These are phyloP conservation scores for Colletotrichum godetiae DNA, from an alignment of 2,329 filamentous ascomycete species.

Conservation along the genomic window DNA sequence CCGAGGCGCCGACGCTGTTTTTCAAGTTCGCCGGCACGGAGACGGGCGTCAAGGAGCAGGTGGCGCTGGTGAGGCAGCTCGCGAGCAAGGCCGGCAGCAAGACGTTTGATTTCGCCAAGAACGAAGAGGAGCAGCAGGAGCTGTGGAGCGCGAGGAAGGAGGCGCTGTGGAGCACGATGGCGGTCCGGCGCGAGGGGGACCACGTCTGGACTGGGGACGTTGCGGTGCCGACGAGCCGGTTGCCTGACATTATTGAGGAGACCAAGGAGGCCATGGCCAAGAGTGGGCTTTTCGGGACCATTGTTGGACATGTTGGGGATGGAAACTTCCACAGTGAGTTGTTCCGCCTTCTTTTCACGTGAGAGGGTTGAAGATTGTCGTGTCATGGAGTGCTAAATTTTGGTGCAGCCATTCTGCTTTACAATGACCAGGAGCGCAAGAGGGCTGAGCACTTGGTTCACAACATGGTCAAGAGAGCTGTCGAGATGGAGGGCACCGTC, in stretches of 20 bases:
- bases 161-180: slow-evolving; percentile 84
- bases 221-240: slow-evolving; percentile 80
- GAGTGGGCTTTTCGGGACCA: slow-evolving; percentile 57
- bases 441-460: slow-evolving; percentile 79
- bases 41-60: slow-evolving; percentile 80
- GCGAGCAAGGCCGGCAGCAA: slow-evolving; percentile 71
- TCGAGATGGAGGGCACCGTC: slow-evolving; percentile 87
- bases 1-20: slow-evolving; percentile 80
- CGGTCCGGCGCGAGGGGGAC: slow-evolving; percentile 72
- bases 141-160: slow-evolving; percentile 88
- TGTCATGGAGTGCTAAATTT: slow-evolving; percentile 33
- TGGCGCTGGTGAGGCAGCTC: slow-evolving; percentile 73
- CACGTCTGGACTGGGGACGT: slow-evolving; percentile 89
- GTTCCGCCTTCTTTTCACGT: no score
- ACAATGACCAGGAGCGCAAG: slow-evolving; percentile 73
- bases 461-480: slow-evolving; percentile 86
- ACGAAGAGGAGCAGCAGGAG: slow-evolving; percentile 76
- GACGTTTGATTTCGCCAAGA: slow-evolving; percentile 82
- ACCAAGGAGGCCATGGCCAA: slow-evolving; percentile 62
- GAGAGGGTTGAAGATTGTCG: no score
- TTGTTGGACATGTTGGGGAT: slow-evolving; percentile 81
- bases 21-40: slow-evolving; percentile 86
- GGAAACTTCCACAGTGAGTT: slow-evolving; percentile 78
- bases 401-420: slow-evolving; percentile 62
- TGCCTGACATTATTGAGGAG: slow-evolving; percentile 82